These are phyloP conservation scores for Blastomyces gilchristii DNA, from an alignment of 2,329 filamentous ascomycete species.

Conservation along the genomic window DNA sequence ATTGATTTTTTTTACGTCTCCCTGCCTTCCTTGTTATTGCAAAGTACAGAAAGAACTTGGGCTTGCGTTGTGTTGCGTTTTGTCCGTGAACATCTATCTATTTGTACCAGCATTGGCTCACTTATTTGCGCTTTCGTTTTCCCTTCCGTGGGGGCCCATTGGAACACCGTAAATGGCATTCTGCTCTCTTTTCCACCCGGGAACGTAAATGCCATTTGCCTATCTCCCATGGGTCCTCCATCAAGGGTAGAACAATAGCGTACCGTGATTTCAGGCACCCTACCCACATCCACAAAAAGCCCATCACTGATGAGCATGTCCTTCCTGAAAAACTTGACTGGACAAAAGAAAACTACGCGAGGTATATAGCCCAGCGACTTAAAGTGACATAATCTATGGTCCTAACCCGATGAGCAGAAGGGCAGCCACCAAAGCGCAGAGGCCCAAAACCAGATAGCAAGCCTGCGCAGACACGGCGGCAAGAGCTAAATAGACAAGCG, in stretches of 20 bases:
- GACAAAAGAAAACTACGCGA: slow-evolving; percentile 64
- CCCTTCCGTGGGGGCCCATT: slow-evolving; percentile 1
- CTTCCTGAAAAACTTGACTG: slow-evolving; percentile 54
- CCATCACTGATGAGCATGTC: slow-evolving; percentile 40
- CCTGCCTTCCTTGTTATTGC: neutral
- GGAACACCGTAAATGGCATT: neutral
- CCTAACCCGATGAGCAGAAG: slow-evolving; percentile 46
- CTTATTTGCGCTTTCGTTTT: slow-evolving; percentile 2
- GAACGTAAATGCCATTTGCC: neutral
- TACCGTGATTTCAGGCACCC: neutral
- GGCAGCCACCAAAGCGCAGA: slow-evolving; percentile 74
- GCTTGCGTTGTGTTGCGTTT: neutral
- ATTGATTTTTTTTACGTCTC: neutral
- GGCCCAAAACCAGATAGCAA: slow-evolving; percentile 96
- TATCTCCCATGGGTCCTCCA: neutral
- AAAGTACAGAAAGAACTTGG: neutral
- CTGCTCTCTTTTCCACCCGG: neutral
- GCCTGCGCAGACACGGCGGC: slow-evolving; percentile 79
- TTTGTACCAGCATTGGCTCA: neutral
- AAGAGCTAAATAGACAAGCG: slow-evolving; percentile 90
- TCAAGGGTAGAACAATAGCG: slow-evolving; percentile 5
- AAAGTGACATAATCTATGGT: neutral
- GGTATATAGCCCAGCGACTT: slow-evolving; percentile 39
- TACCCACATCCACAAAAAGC: slow-evolving; percentile 4
- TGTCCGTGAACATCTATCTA: neutral